Base-by-base conservation (phyloP, 768 basidiomycete genomes). In the Lactarius indigo region DNA sequence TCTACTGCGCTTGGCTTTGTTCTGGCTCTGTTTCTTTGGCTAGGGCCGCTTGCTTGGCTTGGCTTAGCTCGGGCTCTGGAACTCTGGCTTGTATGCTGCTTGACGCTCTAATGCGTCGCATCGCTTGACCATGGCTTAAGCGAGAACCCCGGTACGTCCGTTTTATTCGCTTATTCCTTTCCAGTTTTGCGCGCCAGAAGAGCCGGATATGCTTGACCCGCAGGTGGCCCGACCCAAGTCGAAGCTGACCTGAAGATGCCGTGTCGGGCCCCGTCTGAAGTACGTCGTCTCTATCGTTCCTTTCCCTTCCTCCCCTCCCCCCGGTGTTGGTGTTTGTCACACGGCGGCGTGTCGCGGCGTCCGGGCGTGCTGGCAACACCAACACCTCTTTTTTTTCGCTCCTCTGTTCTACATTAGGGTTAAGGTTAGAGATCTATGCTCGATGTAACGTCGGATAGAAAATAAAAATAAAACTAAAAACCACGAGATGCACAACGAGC, bases 341-440 rank as follows among this genome's bases (percentile, higher is more conserved):
- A 57, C 23, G 26, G 18, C 42, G 59, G 35, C 60, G 55, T 8
- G 59, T 41, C 44, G 60, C 65, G 55, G 55, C 59, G 59, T 7
- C 13, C 26, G 65, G 37, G 15, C 15, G 44, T 61, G 28, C 1
- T 15, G 28, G 12, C 18, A 33, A 9, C 35, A 26, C 13, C 61
- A 30, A 47, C 60, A 35, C 50, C 52, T 17, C 28, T 54, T 66
- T 61, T 50, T 57, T 55, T n/a, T 17, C 18, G 37, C 1, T 6
- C 28, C 10, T 63, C 17, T 23, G 42, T 12, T 9, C 20, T 10
- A 44, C 39, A 59, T 33, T 63, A 67, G 66, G 66, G 61, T 67
- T 67, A 67, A 17, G 66, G 66, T 67, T 67, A 67, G 18, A 63
- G 37, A 54, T 56, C 52, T 60, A 1, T 35, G 28, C 26, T 1